A percentile compares a stretch with the other conserved stretches of the same genome.
These are phyloP conservation scores for Mycena leptocephala DNA, from an alignment of 768 basidiomycete genomes.

Conservation along the genomic window DNA sequence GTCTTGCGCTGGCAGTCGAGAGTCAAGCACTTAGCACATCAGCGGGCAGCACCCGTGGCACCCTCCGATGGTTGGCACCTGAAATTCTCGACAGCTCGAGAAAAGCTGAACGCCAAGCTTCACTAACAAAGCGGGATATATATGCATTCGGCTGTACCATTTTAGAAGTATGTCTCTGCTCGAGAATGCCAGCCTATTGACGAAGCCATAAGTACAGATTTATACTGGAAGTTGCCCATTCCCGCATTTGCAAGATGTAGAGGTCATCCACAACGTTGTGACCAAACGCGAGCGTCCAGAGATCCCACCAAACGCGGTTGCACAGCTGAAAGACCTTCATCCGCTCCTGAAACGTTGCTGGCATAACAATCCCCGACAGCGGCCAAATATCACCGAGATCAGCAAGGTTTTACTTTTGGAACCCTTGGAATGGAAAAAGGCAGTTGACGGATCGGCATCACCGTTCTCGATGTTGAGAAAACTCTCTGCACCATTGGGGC, in stretches of 20 bases:
- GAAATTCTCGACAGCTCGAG: slow-evolving; percentile 14
- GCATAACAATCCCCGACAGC: no score
- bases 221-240: slow-evolving; percentile 2
- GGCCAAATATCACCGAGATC: no score
- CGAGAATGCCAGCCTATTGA: not conserved
- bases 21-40: no score
- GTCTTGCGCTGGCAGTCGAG: slow-evolving; percentile 8
- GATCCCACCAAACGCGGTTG: no score
- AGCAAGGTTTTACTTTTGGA: slow-evolving; percentile 1
- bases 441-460: slow-evolving; percentile 2
- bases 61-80: slow-evolving; percentile 14
- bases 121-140: slow-evolving; percentile 11
- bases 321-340: no score
- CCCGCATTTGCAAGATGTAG: slow-evolving; percentile 3
- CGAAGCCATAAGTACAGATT: no score
- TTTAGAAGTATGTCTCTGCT: slow-evolving; percentile 10
- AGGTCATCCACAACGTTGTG: slow-evolving; percentile 3
- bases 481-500: slow-evolving; percentile 8
- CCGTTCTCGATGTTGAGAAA: not conserved
- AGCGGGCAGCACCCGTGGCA: slow-evolving; percentile 2
- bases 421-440: slow-evolving; percentile 13
- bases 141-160: slow-evolving; percentile 10
- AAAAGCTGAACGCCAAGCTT: no score
- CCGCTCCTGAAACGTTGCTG: no score
- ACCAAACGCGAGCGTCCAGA: no score